Evolutionary conservation across 1,284 basidiomycete genomes (phyloP).

Genomic region (Cystobasidiaceae sp.): DNA sequence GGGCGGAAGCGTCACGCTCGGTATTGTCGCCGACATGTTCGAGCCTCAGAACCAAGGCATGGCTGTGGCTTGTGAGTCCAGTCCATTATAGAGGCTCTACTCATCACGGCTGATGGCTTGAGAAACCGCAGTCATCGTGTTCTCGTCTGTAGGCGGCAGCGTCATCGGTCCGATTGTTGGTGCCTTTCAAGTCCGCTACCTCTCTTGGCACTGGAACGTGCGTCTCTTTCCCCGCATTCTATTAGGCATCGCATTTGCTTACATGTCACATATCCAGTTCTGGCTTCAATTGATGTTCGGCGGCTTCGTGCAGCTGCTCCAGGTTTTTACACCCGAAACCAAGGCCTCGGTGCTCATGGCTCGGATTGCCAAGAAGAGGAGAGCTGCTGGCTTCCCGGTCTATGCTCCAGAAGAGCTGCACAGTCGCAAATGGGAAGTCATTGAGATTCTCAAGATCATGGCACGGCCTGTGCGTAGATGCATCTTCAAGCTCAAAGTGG

Average conservation of each 20-base stretch:
- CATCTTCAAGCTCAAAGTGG: constrained; percentile 44
- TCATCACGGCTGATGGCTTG: background rate
- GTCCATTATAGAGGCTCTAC: background rate
- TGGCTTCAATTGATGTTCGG: constrained; percentile 48
- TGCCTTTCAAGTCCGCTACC: constrained; percentile 17
- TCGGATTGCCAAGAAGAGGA: constrained; percentile 46
- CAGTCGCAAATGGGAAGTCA: constrained; percentile 45
- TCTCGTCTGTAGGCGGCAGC: constrained; percentile 43
- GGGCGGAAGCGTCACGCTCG: constrained; percentile 50
- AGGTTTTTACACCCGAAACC: constrained; percentile 49
- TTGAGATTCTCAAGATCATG: constrained; percentile 47
- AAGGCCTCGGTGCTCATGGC: constrained; percentile 48
- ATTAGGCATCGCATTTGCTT: background rate
- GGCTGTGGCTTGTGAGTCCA: constrained; percentile 40
- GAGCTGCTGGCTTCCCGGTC: constrained; percentile 45
- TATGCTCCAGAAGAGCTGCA: constrained; percentile 46
- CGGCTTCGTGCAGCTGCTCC: constrained; percentile 46
- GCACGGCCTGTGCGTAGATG: constrained; percentile 40
- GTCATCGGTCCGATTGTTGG: constrained; percentile 39
- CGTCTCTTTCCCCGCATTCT: background rate
- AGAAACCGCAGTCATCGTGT: constrained; percentile 40
- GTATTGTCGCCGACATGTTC: constrained; percentile 45
- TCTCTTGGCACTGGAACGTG: constrained; percentile 21
- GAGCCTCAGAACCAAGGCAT: constrained; percentile 46
- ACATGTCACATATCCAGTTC: background rate